Evolutionary conservation across 2,329 filamentous ascomycete genomes (phyloP).

Genomic region (Truncatella angustata): DNA sequence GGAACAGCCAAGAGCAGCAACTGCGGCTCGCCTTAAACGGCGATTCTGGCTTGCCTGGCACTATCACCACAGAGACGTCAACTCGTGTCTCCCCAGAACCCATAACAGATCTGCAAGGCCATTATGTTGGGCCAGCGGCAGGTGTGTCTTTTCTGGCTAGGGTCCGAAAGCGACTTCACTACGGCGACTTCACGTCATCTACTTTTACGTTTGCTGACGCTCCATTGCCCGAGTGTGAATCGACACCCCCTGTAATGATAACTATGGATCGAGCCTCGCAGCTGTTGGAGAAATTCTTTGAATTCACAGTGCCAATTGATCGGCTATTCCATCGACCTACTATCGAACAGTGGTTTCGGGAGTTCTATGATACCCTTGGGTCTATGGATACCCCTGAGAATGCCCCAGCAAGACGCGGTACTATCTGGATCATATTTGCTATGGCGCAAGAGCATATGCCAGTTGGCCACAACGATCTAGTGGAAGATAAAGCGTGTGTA

Average conservation of each 20-base stretch:
- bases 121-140: constrained; percentile 46
- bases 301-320: constrained; percentile 38
- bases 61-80: constrained; percentile 11
- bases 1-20: constrained; percentile 38
- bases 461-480: constrained; percentile 3
- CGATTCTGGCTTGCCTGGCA: not conserved
- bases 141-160: constrained; percentile 48
- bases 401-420: constrained; percentile 33
- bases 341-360: constrained; percentile 38
- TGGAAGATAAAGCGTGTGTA: not conserved
- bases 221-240: constrained; percentile 41
- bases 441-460: constrained; percentile 43
- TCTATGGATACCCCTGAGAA: constrained; percentile 37
- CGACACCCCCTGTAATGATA: constrained; percentile 40
- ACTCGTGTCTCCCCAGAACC: constrained; percentile 41
- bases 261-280: constrained; percentile 23
- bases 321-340: constrained; percentile 41
- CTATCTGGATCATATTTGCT: constrained; percentile 44
- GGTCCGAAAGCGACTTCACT: constrained; percentile 46
- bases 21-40: constrained; percentile 14
- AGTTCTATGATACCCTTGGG: constrained; percentile 44
- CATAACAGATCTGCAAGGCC: constrained; percentile 42
- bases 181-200: constrained; percentile 34
- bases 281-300: constrained; percentile 39
- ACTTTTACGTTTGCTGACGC: constrained; percentile 51